Base-by-base conservation (phyloP, 768 basidiomycete species). In the Boletus tomentosulus region DNA sequence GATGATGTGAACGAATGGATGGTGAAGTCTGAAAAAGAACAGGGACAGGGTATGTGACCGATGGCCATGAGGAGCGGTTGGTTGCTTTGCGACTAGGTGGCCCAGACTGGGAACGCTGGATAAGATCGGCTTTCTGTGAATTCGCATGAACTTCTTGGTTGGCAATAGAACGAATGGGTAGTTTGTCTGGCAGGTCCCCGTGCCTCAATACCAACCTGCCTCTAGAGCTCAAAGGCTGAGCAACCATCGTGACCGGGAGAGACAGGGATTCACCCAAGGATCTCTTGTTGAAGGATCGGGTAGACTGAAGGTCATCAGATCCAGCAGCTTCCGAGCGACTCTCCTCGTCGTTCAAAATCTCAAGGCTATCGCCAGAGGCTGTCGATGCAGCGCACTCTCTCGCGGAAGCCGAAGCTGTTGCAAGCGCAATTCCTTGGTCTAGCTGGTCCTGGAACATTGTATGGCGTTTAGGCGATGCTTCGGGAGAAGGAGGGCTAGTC, bases 401-500 rank as follows among this genome's bases (percentile, higher is more conserved):
- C 3, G 83, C 82, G 6, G 76, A 78, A 1, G 78, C 79, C 3
- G 85, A 76, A 19, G 81, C 74, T 2, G 89, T 91, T 12, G 87
- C 89, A 11, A 90, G 71, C 42, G 81, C 82, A 19, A 92, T 71
- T 0, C 86, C 76, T 47, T 79, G 76, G 22, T 81, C 89, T 12
- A 92, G 76, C 48, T 84, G 77, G 54, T 76, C 79, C 64, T 89
- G 85, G 61, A 88, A 92, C 19, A 83, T 71, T 3, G 78, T 77
- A 45, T 82, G 87, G 59, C 81, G 87, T 24, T 78, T 78, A 10
- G 80, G 75, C 0, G 89, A 76, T 1, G 89, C 90, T 61, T 86
- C 87, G 1, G 84, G 81, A 4, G 89, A 87, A 25, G 90, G 89
- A 9, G 89, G 89, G 59, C 87, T 90, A 2, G 89, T 92, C 90